A percentile compares a stretch with the other conserved stretches of the same genome.
Evolutionary conservation across 257 asterid genomes (phyloP).

Genomic region (Anisodus tanguticus): DNA sequence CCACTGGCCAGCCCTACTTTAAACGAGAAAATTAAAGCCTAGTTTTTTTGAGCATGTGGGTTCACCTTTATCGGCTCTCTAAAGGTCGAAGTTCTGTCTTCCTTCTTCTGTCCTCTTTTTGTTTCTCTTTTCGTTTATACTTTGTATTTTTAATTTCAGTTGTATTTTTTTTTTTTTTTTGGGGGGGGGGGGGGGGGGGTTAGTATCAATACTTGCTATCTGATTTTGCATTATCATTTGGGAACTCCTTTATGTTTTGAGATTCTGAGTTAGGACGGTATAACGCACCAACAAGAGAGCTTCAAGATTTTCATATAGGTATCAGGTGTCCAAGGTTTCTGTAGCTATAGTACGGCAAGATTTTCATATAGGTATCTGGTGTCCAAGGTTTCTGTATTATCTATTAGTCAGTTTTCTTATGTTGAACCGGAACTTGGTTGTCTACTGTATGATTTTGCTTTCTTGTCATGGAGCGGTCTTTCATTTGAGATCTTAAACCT

Average conservation of each 20-base stretch:
- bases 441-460: not conserved
- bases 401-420: not conserved
- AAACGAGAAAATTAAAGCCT: too few species aligned
- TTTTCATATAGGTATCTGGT: not conserved
- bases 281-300: not conserved
- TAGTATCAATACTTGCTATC: not conserved
- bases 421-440: not conserved
- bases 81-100: not conserved
- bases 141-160: not conserved
- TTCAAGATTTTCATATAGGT: not conserved
- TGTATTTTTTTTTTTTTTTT: not conserved
- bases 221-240: slow-evolving; percentile 15
- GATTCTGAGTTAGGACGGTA: not conserved
- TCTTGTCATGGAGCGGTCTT: not conserved
- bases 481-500: not conserved
- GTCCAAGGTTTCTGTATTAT: not conserved
- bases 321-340: not conserved
- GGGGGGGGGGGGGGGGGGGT: too few species aligned
- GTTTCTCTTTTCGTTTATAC: not conserved
- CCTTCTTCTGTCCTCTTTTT: not conserved
- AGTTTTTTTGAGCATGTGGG: not conserved
- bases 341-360: not conserved
- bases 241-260: not conserved
- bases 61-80: not conserved
- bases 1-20: too few species aligned